Evolutionary conservation across 768 basidiomycete genomes (phyloP).

Genomic region (Ramaria sp.): DNA sequence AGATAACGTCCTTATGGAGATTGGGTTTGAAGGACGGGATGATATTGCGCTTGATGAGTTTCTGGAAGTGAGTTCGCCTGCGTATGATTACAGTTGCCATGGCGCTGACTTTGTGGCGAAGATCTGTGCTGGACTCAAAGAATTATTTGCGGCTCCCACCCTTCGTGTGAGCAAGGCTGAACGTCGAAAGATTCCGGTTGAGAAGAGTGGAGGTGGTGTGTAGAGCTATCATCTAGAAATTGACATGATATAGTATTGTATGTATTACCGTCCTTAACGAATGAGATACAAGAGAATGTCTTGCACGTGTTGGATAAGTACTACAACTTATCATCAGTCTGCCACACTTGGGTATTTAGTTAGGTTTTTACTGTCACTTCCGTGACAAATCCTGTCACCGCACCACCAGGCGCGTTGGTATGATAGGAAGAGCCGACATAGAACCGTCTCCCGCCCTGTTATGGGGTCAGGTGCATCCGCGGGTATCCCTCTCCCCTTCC

Average conservation of each 20-base stretch:
- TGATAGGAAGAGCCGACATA: too few relatives aligned
- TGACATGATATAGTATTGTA: not conserved
- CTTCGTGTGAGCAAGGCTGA: slow-evolving; percentile 24
- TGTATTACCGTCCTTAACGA: not conserved
- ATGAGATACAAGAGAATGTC: not conserved
- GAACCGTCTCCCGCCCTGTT: too few relatives aligned
- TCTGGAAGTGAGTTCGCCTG: slow-evolving; percentile 52
- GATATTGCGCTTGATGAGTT: slow-evolving; percentile 78
- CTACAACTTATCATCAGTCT: too few relatives aligned
- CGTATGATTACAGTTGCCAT: not conserved
- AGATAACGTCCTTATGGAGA: slow-evolving; percentile 65
- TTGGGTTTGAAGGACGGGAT: slow-evolving; percentile 48
- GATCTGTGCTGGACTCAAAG: slow-evolving; percentile 69
- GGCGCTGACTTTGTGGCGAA: slow-evolving; percentile 18
- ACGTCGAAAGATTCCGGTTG: slow-evolving; percentile 39
- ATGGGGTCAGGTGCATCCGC: too few relatives aligned
- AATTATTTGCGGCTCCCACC: slow-evolving; percentile 40
- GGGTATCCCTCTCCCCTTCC: too few relatives aligned
- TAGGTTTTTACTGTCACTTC: too few relatives aligned
- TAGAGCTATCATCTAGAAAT: slow-evolving; percentile 11
- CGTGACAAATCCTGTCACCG: too few relatives aligned
- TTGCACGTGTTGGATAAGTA: not conserved
- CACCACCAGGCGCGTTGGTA: too few relatives aligned
- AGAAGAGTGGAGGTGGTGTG: slow-evolving; percentile 44
- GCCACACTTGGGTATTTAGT: too few relatives aligned